A percentile compares a stretch with the other conserved stretches of the same genome.
These are phyloP conservation scores for Naganishia vaughanmartiniae DNA, from an alignment of 768 basidiomycete genomes.

Conservation along the genomic window DNA sequence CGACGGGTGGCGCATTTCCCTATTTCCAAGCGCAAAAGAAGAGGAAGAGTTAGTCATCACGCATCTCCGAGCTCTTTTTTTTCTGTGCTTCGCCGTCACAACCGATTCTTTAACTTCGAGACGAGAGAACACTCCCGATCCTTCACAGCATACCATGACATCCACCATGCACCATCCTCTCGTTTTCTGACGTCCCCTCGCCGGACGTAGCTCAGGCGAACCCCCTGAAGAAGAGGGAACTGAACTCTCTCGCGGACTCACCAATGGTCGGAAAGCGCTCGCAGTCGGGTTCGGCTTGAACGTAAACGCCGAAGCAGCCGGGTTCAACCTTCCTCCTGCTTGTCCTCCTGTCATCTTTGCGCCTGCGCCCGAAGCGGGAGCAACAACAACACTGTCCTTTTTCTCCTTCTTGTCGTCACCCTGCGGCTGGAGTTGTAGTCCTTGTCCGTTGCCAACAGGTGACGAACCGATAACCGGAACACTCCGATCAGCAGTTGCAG, in stretches of 20 bases:
- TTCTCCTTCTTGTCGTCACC: conserved; percentile 38
- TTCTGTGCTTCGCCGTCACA: neutral
- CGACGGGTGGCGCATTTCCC: conserved; percentile 3
- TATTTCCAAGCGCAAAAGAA: neutral
- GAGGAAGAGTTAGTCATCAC: no score
- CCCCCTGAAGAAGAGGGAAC: no score
- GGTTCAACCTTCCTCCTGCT: conserved; percentile 60
- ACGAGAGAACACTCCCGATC: neutral
- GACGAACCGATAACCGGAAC: conserved; percentile 5
- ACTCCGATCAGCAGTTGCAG: conserved; percentile 35
- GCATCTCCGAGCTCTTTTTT: no score
- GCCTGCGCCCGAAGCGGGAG: conserved; percentile 53
- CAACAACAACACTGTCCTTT: conserved; percentile 41
- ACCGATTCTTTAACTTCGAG: no score
- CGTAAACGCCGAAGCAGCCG: conserved; percentile 70
- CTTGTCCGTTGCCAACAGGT: neutral
- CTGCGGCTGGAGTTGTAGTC: neutral
- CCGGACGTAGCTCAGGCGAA: no score
- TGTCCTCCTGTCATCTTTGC: conserved; percentile 56
- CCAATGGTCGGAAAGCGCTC: conserved; percentile 56
- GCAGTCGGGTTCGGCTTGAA: conserved; percentile 87
- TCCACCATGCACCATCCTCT: no score
- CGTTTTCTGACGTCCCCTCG: no score
- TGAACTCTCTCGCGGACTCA: no score
- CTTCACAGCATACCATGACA: no score